These are phyloP conservation scores for Leccinum disarticulatum DNA, from an alignment of 768 basidiomycete genomes.

Conservation along the genomic window DNA sequence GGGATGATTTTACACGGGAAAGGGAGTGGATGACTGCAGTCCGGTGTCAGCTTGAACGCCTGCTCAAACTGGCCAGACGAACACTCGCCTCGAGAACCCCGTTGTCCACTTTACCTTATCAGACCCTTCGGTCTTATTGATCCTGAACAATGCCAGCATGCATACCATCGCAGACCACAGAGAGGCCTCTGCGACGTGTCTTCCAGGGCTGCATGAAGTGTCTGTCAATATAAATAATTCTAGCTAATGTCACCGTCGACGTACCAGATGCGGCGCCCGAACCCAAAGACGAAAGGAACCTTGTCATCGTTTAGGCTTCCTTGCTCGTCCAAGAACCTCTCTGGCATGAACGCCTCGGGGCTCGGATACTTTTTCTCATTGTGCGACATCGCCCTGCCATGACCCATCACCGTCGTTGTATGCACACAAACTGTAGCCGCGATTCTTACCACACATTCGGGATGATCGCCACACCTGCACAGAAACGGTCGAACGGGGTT, in stretches of 20 bases:
- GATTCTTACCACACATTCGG: neutral
- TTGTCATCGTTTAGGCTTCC: neutral
- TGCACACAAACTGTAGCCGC: neutral
- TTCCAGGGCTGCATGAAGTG: constrained; percentile 14
- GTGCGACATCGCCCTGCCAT: neutral
- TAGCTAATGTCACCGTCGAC: neutral
- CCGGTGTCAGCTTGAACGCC: neutral
- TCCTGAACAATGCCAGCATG: constrained; percentile 18
- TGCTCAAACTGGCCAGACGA: neutral
- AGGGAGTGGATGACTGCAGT: constrained; percentile 15
- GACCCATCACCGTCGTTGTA: neutral
- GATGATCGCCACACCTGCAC: neutral
- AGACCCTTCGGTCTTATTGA: constrained; percentile 16
- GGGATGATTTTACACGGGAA: neutral
- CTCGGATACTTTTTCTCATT: neutral
- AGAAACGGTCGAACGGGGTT: neutral
- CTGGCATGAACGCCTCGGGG: neutral
- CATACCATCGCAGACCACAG: constrained; percentile 24
- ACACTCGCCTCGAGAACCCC: constrained; percentile 13
- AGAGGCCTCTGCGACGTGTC: constrained; percentile 21
- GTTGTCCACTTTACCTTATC: constrained; percentile 20
- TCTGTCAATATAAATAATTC: neutral
- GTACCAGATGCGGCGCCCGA: constrained; percentile 24
- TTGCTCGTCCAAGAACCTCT: neutral
- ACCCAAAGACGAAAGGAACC: constrained; percentile 8